These are phyloP conservation scores for Carex sylvatica DNA, from an alignment of 202 grass and related monocot genomes.

Conservation along the genomic window DNA sequence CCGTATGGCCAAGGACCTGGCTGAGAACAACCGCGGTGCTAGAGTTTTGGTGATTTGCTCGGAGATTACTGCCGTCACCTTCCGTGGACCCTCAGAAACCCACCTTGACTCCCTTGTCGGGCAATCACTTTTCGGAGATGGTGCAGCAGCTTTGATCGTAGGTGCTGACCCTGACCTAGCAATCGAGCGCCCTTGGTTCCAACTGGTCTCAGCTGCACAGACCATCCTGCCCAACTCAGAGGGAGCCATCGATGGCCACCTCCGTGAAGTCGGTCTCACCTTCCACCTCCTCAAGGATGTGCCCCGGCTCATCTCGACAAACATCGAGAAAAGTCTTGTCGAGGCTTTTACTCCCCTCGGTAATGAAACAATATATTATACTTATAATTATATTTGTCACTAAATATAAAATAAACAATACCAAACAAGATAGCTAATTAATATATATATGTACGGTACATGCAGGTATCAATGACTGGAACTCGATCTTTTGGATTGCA, in stretches of 20 bases:
- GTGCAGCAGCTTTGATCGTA: constrained; percentile 48
- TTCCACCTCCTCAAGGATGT: constrained; percentile 81
- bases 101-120: constrained; percentile 75
- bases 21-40: constrained; percentile 69
- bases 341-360: constrained; percentile 32
- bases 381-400: background rate
- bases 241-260: constrained; percentile 69
- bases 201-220: constrained; percentile 57
- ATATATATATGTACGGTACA: background rate
- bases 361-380: background rate
- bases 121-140: constrained; percentile 71
- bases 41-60: constrained; percentile 58
- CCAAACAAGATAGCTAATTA: too few species aligned
- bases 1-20: constrained; percentile 62
- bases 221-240: constrained; percentile 65
- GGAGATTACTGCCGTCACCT: constrained; percentile 69
- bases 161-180: constrained; percentile 50
- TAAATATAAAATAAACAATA: background rate
- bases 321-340: constrained; percentile 52
- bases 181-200: constrained; percentile 50
- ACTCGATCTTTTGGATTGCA: constrained; percentile 37
- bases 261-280: constrained; percentile 62
- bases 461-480: constrained; percentile 30
- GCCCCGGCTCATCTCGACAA: constrained; percentile 66
- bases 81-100: constrained; percentile 41